phyloP scores from a whole-genome alignment of 2,329 filamentous ascomycete genomes.

The Colletotrichum graminicola region DNA sequence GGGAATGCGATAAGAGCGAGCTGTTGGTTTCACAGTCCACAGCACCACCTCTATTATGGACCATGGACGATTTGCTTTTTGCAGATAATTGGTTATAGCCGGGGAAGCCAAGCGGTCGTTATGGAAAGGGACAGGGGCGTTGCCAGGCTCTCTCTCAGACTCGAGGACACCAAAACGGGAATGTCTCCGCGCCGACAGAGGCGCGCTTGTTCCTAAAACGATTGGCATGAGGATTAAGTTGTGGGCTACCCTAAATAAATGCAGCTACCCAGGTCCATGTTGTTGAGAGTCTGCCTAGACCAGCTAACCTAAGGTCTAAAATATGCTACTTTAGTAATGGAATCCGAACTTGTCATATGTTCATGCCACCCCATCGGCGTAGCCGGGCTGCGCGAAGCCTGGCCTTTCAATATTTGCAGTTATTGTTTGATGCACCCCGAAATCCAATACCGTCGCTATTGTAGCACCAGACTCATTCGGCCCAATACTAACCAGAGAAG shows the following conservation, averaged over 20 bases:
- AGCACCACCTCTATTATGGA: constrained; percentile 62
- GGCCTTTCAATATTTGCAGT: neutral
- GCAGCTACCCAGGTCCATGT: neutral
- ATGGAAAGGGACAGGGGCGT: constrained; percentile 53
- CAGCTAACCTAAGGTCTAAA: neutral
- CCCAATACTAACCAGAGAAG: neutral
- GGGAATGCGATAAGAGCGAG: constrained; percentile 63
- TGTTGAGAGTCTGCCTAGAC: too few species aligned
- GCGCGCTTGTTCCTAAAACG: too few species aligned
- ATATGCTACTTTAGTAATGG: neutral
- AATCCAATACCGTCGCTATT: neutral
- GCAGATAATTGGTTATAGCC: constrained; percentile 57
- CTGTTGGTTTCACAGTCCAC: constrained; percentile 63
- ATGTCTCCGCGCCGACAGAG: too few species aligned
- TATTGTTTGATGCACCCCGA: neutral
- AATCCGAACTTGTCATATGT: neutral
- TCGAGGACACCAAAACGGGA: constrained; percentile 14
- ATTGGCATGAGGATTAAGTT: neutral
- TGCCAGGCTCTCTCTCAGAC: neutral
- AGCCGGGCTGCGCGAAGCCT: neutral
- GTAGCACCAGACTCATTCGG: too few species aligned
- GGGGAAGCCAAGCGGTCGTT: constrained; percentile 56
- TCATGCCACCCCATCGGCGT: neutral
- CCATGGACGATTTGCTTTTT: constrained; percentile 61
- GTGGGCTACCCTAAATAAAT: too few species aligned